Percentiles rank a stretch among this genome's conserved stretches.
Conservation (phyloP, 2,329 filamentous ascomycete genomes). For the Hypomyces rosellus region DNA sequence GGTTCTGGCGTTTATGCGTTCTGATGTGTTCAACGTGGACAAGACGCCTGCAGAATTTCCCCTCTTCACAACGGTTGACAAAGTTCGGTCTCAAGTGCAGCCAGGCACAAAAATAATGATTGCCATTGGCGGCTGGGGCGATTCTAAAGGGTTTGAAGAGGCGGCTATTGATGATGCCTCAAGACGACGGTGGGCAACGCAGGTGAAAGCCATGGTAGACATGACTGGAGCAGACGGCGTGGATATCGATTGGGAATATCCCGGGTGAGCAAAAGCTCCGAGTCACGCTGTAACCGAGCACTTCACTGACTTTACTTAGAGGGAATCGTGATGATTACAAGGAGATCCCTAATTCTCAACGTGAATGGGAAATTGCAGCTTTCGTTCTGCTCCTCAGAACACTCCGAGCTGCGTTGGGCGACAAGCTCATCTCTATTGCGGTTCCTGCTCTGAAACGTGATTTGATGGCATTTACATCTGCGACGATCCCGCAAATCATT, state of each 20-base stretch:
- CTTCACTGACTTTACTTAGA: slow-evolving; percentile 21
- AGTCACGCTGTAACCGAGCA: neutral
- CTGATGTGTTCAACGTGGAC: slow-evolving; percentile 44
- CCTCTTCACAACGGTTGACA: slow-evolving; percentile 46
- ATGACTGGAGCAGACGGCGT: slow-evolving; percentile 58
- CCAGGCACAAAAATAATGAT: slow-evolving; percentile 57
- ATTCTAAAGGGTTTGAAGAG: slow-evolving; percentile 55
- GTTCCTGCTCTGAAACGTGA: slow-evolving; percentile 59
- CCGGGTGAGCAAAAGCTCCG: slow-evolving; percentile 30
- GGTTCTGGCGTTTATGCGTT: slow-evolving; percentile 51
- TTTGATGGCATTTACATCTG: slow-evolving; percentile 59
- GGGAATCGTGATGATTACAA: slow-evolving; percentile 69
- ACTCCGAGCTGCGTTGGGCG: slow-evolving; percentile 51
- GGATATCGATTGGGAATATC: slow-evolving; percentile 62
- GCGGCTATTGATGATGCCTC: slow-evolving; percentile 47
- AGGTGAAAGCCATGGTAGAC: slow-evolving; percentile 57
- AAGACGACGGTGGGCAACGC: slow-evolving; percentile 54
- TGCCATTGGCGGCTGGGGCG: slow-evolving; percentile 71
- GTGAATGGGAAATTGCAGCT: slow-evolving; percentile 54
- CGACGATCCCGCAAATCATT: slow-evolving; percentile 53
- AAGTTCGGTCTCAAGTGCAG: slow-evolving; percentile 43
- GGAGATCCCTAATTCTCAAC: slow-evolving; percentile 51
- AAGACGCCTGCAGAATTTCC: slow-evolving; percentile 35
- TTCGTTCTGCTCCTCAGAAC: slow-evolving; percentile 56
- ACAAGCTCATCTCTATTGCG: slow-evolving; percentile 60